phyloP scores from a whole-genome alignment of 345 rosid genomes.

The Acer yangbiense region DNA sequence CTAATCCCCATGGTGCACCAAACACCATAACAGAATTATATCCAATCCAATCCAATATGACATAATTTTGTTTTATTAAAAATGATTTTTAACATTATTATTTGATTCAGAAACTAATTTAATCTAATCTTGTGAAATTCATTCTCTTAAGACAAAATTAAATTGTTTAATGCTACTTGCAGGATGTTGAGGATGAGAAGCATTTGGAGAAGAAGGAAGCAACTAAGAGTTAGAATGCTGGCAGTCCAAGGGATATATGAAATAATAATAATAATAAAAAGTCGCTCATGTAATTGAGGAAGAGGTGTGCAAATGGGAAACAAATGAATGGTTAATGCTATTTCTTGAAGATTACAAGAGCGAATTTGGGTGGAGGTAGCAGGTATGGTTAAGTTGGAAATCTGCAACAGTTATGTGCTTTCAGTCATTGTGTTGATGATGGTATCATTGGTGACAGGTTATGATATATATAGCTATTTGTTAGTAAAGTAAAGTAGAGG shows the following conservation, averaged over 20 bases:
- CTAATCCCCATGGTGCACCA: too few relatives aligned
- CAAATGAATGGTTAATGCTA: background rate
- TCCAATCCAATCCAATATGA: background rate
- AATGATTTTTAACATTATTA: too few relatives aligned
- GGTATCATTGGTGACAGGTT: too few relatives aligned
- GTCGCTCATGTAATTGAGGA: background rate
- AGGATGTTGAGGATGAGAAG: constrained; percentile 77
- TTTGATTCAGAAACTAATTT: too few relatives aligned
- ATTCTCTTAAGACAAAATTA: too few relatives aligned
- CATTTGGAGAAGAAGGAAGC: constrained; percentile 25
- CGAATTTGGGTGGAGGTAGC: background rate
- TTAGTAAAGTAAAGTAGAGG: background rate
- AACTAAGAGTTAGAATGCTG: constrained; percentile 19
- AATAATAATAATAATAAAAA: background rate
- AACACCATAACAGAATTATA: background rate
- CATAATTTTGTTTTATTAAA: too few relatives aligned
- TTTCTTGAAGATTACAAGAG: background rate
- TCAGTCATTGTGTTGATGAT: background rate
- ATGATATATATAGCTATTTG: background rate
- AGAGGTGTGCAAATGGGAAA: background rate
- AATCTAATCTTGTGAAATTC: too few relatives aligned
- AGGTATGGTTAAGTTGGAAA: background rate
- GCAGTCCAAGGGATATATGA: background rate
- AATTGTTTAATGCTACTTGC: constrained; percentile 10
- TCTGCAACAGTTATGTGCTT: constrained; percentile 15